Base-by-base conservation (phyloP, 305 asterid species). In the Euphrasia arctica region DNA sequence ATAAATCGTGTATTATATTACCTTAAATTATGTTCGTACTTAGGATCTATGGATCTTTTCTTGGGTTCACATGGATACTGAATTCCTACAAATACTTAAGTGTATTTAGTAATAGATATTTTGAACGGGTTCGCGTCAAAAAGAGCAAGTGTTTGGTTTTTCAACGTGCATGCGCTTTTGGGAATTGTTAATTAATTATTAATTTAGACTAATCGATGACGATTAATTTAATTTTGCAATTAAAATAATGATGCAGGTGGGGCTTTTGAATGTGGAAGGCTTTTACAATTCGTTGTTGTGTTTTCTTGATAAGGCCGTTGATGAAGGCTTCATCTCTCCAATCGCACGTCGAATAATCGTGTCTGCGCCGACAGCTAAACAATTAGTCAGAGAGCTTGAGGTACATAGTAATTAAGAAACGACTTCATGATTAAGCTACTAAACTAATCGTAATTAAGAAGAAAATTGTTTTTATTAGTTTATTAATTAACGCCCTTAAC, bases 291-390 rank as follows among this genome's bases (percentile, higher is more conserved):
- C 95, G 1, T 75, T 89, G 65, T 56, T 89, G 82, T 78, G 80
- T 42, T 90, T 90, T 58, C 75, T 90, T 27, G 97, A 90, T 39
- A 87, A 87, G 80, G 97, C 96, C 69, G 96, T 91, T 50, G 98
- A 91, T 75, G 98, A 91, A 87, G 98, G 98, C 77, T 91, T 91
- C 70, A 81, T 91, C 62, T 87, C 96, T 34, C 95, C 96, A 0
- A 83, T 72, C 4, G 88, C 96, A 3, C 96, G 98, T 68, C 84
- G 89, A n/a, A 91, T 91, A 43, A 85, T 91, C 54, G 96, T 91
- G 67, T 91, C 98, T 22, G 95, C 96, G 3, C 97, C 95, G 27
- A 83, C 95, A 0, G 88, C 98, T 61, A 82, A 85, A 66, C 85
- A 87, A 73, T 70, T 91, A 83, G 91, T 91, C 79, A 69, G 80